Percentiles rank a stretch among this genome's conserved stretches.
phyloP scores from a whole-genome alignment of 805 yeast genomes.

The Metahyphopichia silvanorum region DNA sequence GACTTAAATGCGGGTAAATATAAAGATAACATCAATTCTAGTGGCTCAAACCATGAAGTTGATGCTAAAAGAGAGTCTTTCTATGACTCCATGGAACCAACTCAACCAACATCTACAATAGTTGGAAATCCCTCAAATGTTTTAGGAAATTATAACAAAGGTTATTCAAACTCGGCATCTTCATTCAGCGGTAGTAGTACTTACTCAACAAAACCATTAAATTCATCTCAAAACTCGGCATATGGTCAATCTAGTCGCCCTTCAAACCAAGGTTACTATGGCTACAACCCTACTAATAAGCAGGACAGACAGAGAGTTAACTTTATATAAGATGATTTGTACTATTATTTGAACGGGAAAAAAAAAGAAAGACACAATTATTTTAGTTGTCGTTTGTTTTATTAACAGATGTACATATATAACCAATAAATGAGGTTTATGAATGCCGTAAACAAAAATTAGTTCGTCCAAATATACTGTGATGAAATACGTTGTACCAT shows the following conservation, averaged over 20 bases:
- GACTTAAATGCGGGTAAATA: constrained; percentile 11
- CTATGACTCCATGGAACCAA: constrained; percentile 31
- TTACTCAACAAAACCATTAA: background rate
- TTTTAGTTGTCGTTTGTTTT: no score
- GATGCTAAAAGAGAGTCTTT: constrained; percentile 13
- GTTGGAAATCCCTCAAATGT: constrained; percentile 37
- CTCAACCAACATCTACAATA: constrained; percentile 42
- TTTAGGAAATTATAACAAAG: constrained; percentile 15
- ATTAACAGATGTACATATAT: no score
- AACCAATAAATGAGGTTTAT: no score
- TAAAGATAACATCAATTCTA: constrained; percentile 5
- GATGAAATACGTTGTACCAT: constrained; percentile 51
- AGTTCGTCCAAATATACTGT: constrained; percentile 48
- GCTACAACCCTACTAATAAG: no score
- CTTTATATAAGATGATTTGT: background rate
- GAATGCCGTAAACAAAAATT: constrained; percentile 36
- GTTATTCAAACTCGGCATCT: background rate
- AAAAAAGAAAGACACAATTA: no score
- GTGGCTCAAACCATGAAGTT: constrained; percentile 4
- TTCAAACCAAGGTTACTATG: no score
- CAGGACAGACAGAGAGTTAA: no score
- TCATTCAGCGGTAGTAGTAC: constrained; percentile 1
- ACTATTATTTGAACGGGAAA: no score
- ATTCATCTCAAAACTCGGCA: background rate
- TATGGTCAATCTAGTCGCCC: no score